These are phyloP conservation scores for Coemansia sp. DNA, from an alignment of 371 early-diverging fungal genomes.

Conservation along the genomic window DNA sequence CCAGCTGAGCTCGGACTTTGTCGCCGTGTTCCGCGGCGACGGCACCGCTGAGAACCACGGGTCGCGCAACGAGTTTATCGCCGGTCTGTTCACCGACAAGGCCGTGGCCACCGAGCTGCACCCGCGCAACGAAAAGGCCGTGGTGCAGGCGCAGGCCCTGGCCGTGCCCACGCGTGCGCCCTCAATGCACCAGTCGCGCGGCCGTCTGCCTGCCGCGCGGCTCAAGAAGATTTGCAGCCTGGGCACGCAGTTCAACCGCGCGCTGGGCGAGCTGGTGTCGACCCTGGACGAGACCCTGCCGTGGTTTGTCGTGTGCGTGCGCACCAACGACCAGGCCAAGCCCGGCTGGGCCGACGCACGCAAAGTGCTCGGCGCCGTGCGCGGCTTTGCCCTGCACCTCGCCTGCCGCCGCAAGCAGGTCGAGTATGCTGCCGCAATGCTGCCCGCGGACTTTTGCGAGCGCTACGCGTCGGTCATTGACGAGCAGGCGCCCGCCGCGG, in stretches of 20 bases:
- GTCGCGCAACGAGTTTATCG: slow-evolving; percentile 74
- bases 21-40: slow-evolving; percentile 68
- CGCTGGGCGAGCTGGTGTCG: slow-evolving; percentile 72
- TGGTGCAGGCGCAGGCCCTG: slow-evolving; percentile 70
- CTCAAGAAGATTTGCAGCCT: slow-evolving; percentile 56
- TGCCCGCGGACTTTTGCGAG: slow-evolving; percentile 68
- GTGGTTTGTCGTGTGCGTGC: slow-evolving; percentile 83
- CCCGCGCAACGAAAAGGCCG: slow-evolving; percentile 70
- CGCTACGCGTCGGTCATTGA: slow-evolving; percentile 63
- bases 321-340: slow-evolving; percentile 66
- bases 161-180: slow-evolving; percentile 75
- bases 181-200: slow-evolving; percentile 59
- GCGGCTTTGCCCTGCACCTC: slow-evolving; percentile 55
- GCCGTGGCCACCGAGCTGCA: slow-evolving; percentile 76
- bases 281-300: slow-evolving; percentile 78
- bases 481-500: slow-evolving; percentile 53
- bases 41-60: slow-evolving; percentile 43
- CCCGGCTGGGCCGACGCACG: slow-evolving; percentile 59
- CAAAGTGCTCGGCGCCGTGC: slow-evolving; percentile 59
- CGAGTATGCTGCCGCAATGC: slow-evolving; percentile 60
- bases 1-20: slow-evolving; percentile 77
- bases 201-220: slow-evolving; percentile 31
- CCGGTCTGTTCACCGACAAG: slow-evolving; percentile 77
- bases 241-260: slow-evolving; percentile 66
- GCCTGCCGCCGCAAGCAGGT: slow-evolving; percentile 54